Evolutionary conservation across 2,329 filamentous ascomycete species (phyloP).

Genomic region (Cytospora mali): DNA sequence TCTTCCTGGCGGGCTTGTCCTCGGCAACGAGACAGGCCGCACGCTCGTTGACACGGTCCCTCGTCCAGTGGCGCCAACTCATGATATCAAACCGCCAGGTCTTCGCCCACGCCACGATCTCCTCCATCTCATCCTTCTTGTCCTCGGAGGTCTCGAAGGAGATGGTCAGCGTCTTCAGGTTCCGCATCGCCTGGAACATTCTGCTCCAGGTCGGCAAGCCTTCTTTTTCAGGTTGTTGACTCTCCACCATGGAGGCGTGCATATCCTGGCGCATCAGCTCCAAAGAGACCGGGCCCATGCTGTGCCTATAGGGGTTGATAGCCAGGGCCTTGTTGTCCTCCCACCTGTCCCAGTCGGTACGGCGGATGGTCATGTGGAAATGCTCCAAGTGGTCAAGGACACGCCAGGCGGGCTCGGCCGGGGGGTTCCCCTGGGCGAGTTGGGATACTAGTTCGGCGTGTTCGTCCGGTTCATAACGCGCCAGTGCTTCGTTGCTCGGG

Average conservation of each 20-base stretch:
- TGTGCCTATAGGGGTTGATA: constrained; percentile 3
- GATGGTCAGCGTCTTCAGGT: constrained; percentile 21
- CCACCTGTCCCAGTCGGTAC: constrained; percentile 17
- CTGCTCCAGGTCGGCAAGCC: neutral
- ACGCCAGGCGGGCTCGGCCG: constrained; percentile 4
- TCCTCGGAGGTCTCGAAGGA: constrained; percentile 21
- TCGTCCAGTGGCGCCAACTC: constrained; percentile 17
- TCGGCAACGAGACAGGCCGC: constrained; percentile 2
- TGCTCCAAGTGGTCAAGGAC: constrained; percentile 6
- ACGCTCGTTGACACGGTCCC: neutral
- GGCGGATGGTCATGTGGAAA: constrained; percentile 20
- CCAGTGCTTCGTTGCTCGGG: no score
- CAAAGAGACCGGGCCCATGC: neutral
- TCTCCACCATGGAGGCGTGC: neutral
- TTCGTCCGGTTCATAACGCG: neutral
- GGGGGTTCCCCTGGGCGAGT: neutral
- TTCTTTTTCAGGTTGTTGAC: neutral
- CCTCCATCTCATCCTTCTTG: constrained; percentile 14
- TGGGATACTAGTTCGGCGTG: neutral
- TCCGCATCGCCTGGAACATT: constrained; percentile 13
- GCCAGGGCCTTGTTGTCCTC: constrained; percentile 3
- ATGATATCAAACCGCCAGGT: constrained; percentile 19
- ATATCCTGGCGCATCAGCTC: neutral
- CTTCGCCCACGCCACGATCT: constrained; percentile 17
- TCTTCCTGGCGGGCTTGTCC: constrained; percentile 3